These are phyloP conservation scores for Acacia acuminata DNA, from an alignment of 306 rosid genomes.

Conservation along the genomic window DNA sequence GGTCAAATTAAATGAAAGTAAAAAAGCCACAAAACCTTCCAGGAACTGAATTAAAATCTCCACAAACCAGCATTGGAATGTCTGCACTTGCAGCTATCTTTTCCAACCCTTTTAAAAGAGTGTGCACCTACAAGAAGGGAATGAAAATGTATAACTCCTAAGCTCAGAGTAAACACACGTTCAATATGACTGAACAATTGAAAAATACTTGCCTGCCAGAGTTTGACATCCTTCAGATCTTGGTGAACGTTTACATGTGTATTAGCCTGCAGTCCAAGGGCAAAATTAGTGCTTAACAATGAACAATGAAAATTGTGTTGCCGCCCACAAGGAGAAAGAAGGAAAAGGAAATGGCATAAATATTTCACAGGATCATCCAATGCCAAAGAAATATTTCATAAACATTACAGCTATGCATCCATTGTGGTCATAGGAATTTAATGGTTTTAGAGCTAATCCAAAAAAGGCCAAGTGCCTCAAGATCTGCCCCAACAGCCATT, in stretches of 20 bases:
- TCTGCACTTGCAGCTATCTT: conserved; percentile 99
- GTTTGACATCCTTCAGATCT: conserved; percentile 90
- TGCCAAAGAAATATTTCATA: background rate
- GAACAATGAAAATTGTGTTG: conserved; percentile 4
- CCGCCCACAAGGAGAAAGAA: background rate
- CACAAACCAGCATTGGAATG: conserved; percentile 99
- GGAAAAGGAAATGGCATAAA: conserved; percentile 2
- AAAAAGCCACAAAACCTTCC: conserved; percentile 67
- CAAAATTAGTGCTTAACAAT: conserved; percentile 17
- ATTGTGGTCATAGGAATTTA: background rate
- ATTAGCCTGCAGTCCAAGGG: conserved; percentile 70
- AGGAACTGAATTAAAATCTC: conserved; percentile 96
- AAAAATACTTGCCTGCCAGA: conserved; percentile 80
- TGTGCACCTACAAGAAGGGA: conserved; percentile 68
- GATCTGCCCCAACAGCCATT: conserved; percentile 4
- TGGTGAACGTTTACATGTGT: conserved; percentile 88
- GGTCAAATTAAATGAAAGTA: background rate
- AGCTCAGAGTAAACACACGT: background rate
- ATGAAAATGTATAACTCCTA: conserved; percentile 25
- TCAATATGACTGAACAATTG: conserved; percentile 19
- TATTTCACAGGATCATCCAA: conserved; percentile 6
- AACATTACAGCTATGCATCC: background rate
- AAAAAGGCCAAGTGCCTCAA: background rate
- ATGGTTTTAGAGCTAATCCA: background rate
- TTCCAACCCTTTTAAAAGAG: conserved; percentile 94